Evolutionary conservation across 768 basidiomycete genomes (phyloP).

Genomic region (Suillus spraguei): DNA sequence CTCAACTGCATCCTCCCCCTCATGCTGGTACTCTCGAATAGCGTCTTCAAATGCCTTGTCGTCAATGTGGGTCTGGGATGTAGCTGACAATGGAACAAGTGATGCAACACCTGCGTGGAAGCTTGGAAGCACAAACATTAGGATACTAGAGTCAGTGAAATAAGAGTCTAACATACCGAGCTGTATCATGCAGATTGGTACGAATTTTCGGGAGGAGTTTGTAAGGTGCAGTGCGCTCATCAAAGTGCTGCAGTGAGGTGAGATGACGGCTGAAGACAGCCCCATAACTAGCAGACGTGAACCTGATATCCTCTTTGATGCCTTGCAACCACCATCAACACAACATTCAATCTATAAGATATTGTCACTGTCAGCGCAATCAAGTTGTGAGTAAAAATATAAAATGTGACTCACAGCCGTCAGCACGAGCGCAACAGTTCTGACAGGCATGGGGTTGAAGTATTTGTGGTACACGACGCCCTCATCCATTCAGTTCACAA

Average conservation of each 20-base stretch:
- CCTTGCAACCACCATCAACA: background rate
- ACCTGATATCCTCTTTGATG: background rate
- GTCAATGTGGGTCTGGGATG: background rate
- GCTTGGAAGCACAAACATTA: background rate
- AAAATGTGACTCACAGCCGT: background rate
- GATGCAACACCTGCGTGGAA: background rate
- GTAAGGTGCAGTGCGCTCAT: slow-evolving; percentile 8
- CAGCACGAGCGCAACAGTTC: background rate
- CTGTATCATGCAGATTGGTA: slow-evolving; percentile 5
- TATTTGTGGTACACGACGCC: background rate
- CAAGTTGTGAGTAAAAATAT: background rate
- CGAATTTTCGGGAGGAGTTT: slow-evolving; percentile 1
- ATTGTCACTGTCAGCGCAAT: background rate
- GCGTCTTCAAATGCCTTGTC: background rate
- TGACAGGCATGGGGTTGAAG: background rate
- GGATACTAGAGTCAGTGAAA: background rate
- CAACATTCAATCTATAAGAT: background rate
- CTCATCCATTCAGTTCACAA: background rate
- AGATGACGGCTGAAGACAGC: slow-evolving; percentile 12
- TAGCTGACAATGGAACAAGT: background rate
- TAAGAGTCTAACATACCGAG: slow-evolving; percentile 5
- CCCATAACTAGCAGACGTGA: background rate
- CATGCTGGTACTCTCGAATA: background rate
- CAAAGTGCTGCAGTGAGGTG: slow-evolving; percentile 7
- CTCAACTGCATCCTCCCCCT: background rate